phyloP scores from a whole-genome alignment of 352 stramenopile species.

The Pythium scleroteichum region DNA sequence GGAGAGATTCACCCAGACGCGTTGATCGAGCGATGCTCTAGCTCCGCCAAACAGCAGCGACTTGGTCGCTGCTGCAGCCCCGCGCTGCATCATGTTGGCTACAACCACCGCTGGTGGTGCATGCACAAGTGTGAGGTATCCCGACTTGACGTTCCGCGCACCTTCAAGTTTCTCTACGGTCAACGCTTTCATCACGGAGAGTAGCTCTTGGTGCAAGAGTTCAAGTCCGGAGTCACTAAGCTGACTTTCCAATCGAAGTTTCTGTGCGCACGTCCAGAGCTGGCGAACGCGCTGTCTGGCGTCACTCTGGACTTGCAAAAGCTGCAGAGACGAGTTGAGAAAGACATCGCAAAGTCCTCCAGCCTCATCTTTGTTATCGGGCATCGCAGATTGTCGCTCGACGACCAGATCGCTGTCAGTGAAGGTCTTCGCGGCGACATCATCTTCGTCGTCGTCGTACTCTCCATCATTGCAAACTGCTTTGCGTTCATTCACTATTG shows the following conservation, averaged over 20 bases:
- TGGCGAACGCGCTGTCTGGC: slow-evolving; percentile 54
- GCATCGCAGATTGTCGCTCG: background rate
- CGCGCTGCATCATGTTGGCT: slow-evolving; percentile 16
- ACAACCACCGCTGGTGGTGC: slow-evolving; percentile 27
- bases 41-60: slow-evolving; percentile 14
- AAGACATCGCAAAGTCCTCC: slow-evolving; percentile 38
- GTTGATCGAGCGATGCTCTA: slow-evolving; percentile 26
- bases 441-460: slow-evolving; percentile 1
- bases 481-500: no score
- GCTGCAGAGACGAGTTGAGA: slow-evolving; percentile 61
- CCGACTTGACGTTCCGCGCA: slow-evolving; percentile 42
- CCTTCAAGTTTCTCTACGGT: slow-evolving; percentile 65
- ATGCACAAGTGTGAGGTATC: slow-evolving; percentile 53
- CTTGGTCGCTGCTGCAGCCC: slow-evolving; percentile 14
- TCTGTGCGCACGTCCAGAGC: slow-evolving; percentile 64
- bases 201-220: slow-evolving; percentile 36
- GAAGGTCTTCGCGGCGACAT: slow-evolving; percentile 2
- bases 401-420: background rate
- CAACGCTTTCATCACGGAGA: slow-evolving; percentile 44
- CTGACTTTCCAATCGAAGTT: slow-evolving; percentile 45
- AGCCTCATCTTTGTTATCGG: background rate
- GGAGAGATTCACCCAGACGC: slow-evolving; percentile 55
- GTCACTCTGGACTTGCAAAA: slow-evolving; percentile 66
- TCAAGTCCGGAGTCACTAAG: slow-evolving; percentile 39
- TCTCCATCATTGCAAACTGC: background rate